Base-by-base conservation (phyloP, 1,284 basidiomycete species). In the Pseudozyma flocculosa region DNA sequence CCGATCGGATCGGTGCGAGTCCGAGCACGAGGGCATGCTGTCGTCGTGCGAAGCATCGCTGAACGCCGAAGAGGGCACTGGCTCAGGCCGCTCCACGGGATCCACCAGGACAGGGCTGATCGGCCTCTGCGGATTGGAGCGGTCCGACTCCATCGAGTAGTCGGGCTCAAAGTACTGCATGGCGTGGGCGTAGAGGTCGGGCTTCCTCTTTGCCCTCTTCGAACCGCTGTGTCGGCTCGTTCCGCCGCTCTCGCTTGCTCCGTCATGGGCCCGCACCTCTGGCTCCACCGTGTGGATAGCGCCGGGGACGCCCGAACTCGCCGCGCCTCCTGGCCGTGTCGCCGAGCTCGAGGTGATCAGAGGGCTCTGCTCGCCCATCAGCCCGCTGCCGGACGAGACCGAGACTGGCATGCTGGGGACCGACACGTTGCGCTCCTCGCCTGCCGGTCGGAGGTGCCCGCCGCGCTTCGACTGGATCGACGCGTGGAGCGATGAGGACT, bases 101-200 rank as follows among this genome's bases (percentile, higher is more conserved):
- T 19, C 10, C 21, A 21, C 19, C 38, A 19, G 8, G 4, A 2
- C 9, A 3, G 5, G 38, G 19, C 38, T 40, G 8, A 8, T 15
- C 14, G 26, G 49, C 30, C 8, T 26, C 21, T 1, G 26, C 2
- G 2, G 44, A 24, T 11, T 11, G 11, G 26, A 29, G 26, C 26
- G 26, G 26, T 29, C 26, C 26, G 45, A 34, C 40, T 63, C 48
- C 19, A 69, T 45, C 11, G 48, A 55, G 41, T 69, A 69, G 19
- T 53, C 51, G 32, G 56, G 51, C 30, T 56, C 48, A 21, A 71
- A 71, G 40, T 54, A 62, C 24, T 58, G 52, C 19, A 59, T 59
- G 11, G 68, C 62, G 9, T 57, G 50, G 17, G 50, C 51, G 37
- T 71, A 69, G n/a, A 71, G 57, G 13, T 57, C 45, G 7, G 40